Evolutionary conservation across 768 basidiomycete genomes (phyloP).

Genomic region (Gelatoporia subvermispora): DNA sequence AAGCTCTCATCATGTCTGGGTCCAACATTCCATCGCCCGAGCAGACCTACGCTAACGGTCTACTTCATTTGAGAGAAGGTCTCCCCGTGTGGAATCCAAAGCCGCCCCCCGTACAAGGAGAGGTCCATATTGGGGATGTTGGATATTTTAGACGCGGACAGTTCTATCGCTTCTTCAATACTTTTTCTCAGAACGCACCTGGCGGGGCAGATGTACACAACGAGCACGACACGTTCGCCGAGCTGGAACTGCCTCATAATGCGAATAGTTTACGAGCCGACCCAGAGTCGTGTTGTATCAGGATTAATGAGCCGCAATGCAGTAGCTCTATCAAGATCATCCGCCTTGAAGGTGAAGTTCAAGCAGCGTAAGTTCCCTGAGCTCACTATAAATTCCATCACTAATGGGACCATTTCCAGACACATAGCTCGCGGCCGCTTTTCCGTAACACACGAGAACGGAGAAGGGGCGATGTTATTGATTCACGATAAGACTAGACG

Average conservation of each 20-base stretch:
- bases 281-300: no score
- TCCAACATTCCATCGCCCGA: no score
- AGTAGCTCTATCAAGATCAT: conserved; percentile 1
- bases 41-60: conserved; percentile 12
- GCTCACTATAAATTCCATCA: neutral
- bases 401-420: neutral
- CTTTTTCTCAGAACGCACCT: neutral
- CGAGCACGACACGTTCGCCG: no score
- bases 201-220: neutral
- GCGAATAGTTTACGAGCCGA: no score
- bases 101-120: conserved; percentile 4
- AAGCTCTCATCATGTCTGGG: no score
- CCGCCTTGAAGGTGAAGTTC: neutral
- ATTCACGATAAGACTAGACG: neutral
- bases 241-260: no score
- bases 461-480: conserved; percentile 5
- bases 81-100: conserved; percentile 19
- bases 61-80: conserved; percentile 9
- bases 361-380: neutral
- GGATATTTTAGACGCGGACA: conserved; percentile 2
- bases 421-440: neutral
- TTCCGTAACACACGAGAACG: neutral
- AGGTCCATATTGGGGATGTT: conserved; percentile 3
- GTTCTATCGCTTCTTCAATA: conserved; percentile 8
- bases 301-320: neutral